Percentiles rank a stretch among this genome's conserved stretches.
These are phyloP conservation scores for Arthrobotrys entomopaga DNA, from an alignment of 2,329 filamentous ascomycete genomes.

Conservation along the genomic window DNA sequence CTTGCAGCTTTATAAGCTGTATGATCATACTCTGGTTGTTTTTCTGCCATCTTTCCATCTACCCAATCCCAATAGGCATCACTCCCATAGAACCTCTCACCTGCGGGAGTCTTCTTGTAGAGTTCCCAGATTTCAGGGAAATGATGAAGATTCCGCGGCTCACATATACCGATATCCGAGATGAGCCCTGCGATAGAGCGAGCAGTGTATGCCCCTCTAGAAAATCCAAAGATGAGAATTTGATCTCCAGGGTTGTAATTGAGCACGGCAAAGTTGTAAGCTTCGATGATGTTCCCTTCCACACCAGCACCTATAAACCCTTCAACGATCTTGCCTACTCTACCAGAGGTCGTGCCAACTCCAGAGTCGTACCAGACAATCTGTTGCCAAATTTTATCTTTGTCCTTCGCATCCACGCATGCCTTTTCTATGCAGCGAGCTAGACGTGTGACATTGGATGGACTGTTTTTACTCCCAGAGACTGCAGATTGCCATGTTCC, in stretches of 20 bases:
- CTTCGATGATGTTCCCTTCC: conserved; percentile 67
- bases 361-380: conserved; percentile 72
- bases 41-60: conserved; percentile 16
- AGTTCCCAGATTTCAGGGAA: conserved; percentile 30
- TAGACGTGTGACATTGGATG: conserved; percentile 66
- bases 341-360: conserved; percentile 63
- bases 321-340: conserved; percentile 20
- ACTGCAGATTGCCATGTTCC: conserved; percentile 58
- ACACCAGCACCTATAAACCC: conserved; percentile 52
- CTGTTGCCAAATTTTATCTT: conserved; percentile 22
- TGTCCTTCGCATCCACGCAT: conserved; percentile 1
- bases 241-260: conserved; percentile 71
- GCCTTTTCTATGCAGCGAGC: conserved; percentile 2
- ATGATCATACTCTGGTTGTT: conserved; percentile 2
- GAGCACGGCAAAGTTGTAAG: conserved; percentile 71
- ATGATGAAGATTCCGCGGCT: conserved; percentile 15
- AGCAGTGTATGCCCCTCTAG: conserved; percentile 70
- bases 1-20: no score
- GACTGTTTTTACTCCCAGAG: conserved; percentile 53
- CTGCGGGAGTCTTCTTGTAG: conserved; percentile 18
- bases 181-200: conserved; percentile 69
- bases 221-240: conserved; percentile 67
- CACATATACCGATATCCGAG: conserved; percentile 55
- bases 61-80: conserved; percentile 29
- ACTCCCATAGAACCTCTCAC: conserved; percentile 25